These are phyloP conservation scores for Phytophthora hybrid DNA, from an alignment of 352 stramenopile genomes.

Conservation along the genomic window DNA sequence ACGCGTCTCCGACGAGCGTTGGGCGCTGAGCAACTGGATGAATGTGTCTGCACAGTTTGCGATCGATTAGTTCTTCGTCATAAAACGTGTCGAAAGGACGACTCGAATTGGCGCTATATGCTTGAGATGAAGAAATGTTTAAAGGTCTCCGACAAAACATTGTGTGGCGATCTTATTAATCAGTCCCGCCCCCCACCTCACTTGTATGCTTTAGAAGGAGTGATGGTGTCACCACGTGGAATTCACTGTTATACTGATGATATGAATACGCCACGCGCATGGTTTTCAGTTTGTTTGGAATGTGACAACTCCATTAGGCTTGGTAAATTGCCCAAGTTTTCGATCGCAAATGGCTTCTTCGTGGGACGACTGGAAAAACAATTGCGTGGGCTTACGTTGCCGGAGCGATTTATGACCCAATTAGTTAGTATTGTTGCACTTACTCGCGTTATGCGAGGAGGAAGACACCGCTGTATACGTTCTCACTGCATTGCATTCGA, in stretches of 20 bases:
- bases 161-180: background rate
- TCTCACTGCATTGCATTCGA: no score
- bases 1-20: background rate
- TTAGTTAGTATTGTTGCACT: no score
- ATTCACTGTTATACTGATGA: slow-evolving; percentile 6
- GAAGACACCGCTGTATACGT: no score
- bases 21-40: background rate
- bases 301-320: background rate
- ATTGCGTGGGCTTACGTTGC: no score
- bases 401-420: no score
- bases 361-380: no score
- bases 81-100: background rate
- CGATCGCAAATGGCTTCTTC: background rate
- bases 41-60: slow-evolving; percentile 15
- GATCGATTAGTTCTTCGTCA: background rate
- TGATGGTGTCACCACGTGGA: slow-evolving; percentile 7
- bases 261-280: background rate
- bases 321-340: slow-evolving; percentile 4
- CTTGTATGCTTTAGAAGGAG: background rate
- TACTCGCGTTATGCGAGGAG: no score
- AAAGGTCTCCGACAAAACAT: background rate
- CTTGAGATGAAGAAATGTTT: background rate
- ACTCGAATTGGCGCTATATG: background rate
- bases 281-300: slow-evolving; percentile 4
- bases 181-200: background rate